Evolutionary conservation across 768 basidiomycete genomes (phyloP).

Genomic region (Amanita rimosa): DNA sequence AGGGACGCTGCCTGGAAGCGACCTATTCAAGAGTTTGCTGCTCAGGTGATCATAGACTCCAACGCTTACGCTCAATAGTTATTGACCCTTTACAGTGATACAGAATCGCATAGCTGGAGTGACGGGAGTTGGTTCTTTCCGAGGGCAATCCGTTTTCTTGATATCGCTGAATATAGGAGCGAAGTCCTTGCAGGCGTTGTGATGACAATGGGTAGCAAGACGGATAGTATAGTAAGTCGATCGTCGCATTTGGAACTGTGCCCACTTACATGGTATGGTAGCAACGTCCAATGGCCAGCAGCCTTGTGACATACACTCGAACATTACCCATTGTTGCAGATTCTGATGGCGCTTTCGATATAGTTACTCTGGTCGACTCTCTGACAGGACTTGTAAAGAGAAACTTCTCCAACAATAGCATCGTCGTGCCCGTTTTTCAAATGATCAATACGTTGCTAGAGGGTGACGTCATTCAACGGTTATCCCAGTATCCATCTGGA

Average conservation of each 20-base stretch:
- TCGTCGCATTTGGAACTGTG: neutral
- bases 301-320: constrained; percentile 48
- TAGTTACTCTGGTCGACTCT: constrained; percentile 43
- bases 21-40: constrained; percentile 43
- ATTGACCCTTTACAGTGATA: constrained; percentile 17
- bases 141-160: constrained; percentile 52
- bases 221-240: constrained; percentile 69
- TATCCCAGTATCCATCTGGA: constrained; percentile 37
- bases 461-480: constrained; percentile 42
- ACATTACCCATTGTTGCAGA: constrained; percentile 31
- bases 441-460: constrained; percentile 67
- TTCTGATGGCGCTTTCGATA: constrained; percentile 27
- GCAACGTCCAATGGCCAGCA: constrained; percentile 59
- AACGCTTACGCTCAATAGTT: constrained; percentile 3
- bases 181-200: constrained; percentile 61
- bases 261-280: constrained; percentile 14
- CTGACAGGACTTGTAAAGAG: constrained; percentile 41
- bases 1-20: constrained; percentile 43
- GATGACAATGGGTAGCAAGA: constrained; percentile 73
- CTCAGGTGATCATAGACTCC: constrained; percentile 20
- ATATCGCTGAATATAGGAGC: constrained; percentile 49
- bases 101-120: constrained; percentile 44
- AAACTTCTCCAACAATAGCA: constrained; percentile 49
- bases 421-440: constrained; percentile 77
- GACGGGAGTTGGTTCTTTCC: constrained; percentile 71